Evolutionary conservation across 1,139 yeast genomes (phyloP), one percentile per base, ranked within the genome.

Genomic region (Zygosaccharomyces sapae): DNA sequence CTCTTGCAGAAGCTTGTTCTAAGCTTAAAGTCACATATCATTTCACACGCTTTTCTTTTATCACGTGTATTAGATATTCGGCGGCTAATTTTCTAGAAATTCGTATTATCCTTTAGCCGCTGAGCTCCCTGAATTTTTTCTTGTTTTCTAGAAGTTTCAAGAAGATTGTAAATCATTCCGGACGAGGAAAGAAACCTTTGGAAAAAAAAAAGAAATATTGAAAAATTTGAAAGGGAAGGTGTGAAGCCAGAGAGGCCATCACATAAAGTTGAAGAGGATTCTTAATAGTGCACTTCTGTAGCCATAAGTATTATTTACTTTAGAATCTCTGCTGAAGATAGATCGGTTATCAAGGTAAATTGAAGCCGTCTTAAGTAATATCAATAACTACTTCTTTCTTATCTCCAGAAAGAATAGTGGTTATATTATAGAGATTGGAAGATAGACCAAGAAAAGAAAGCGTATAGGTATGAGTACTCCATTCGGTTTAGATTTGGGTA

Each of bases 401-500:
- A 9, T 27, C n/a, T 12, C 9, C 30, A 27, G 30, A 9, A 27
- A 27, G 30, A 27, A 27, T 27, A 27, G 30, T 27, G 30, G 18
- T 19, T 16, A 3, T 35, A 16, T 35, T 35, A 25, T 22, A 35
- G 24, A 35, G 25, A 19, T 22, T 9, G 20, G 29, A 20, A 35
- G 29, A 24, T 37, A 18, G 39, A 25, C 13, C 40, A 33, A 39
- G 10, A 41, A n/a, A 30, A 45, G 34, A 24, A 34, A 12, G 8
- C 10, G 10, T 27, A 27, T n/a, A 33, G 72, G 58, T 44, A 83
- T 83, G 86, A 81, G 87, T 70, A 81, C 87, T 69, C 97, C 97
- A 72, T 87, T 92, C 67, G 98, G 98, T 77, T 85, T 92, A 72
- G 99, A 92, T 81, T 83, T 92, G 70, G 99, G 99, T 75, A 89